These are phyloP conservation scores for Curvularia lunata DNA, from an alignment of 2,329 filamentous ascomycete genomes.

Conservation along the genomic window DNA sequence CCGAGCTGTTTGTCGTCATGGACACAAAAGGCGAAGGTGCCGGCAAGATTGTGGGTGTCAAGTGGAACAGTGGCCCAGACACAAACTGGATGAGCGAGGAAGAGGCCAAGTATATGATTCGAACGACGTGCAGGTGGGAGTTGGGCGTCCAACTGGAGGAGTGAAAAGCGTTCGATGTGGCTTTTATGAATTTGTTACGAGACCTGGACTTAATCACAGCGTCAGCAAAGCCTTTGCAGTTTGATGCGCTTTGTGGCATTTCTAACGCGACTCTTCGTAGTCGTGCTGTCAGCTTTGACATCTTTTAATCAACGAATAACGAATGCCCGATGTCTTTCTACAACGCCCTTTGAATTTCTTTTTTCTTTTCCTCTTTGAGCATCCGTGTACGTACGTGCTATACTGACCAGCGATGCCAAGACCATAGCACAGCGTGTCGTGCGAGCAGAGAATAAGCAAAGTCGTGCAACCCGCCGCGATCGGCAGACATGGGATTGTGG, in stretches of 20 bases:
- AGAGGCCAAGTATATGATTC: slow-evolving; percentile 40
- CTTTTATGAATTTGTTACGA: slow-evolving; percentile 5
- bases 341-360: background rate
- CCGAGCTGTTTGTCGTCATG: slow-evolving; percentile 44
- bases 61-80: slow-evolving; percentile 41
- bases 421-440: background rate
- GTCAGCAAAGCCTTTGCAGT: background rate
- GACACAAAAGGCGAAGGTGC: slow-evolving; percentile 45
- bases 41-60: slow-evolving; percentile 45
- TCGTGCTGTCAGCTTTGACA: background rate
- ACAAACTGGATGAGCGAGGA: slow-evolving; percentile 36
- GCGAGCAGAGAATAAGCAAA: background rate
- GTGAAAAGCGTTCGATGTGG: slow-evolving; percentile 47
- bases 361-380: background rate
- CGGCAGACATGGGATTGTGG: background rate
- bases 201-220: background rate
- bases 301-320: background rate
- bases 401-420: background rate
- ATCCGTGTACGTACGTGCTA: background rate
- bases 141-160: slow-evolving; percentile 54
- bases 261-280: background rate
- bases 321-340: background rate
- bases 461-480: background rate
- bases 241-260: background rate
- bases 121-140: slow-evolving; percentile 31